Evolutionary conservation across 164 flowering plant species (phyloP).

Genomic region (Umbilicus rupestris): DNA sequence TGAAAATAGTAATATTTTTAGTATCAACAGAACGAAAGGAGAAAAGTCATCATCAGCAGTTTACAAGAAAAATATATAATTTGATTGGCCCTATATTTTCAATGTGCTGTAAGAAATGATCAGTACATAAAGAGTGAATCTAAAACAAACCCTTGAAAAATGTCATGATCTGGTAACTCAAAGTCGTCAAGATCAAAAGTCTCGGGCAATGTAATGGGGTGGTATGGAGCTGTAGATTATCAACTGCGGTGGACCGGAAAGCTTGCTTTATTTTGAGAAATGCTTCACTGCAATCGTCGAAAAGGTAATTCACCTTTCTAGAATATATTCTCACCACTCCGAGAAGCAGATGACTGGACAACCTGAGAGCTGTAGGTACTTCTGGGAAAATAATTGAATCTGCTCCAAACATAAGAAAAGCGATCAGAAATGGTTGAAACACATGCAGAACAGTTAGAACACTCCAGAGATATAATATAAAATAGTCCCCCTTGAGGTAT

Average conservation of each 20-base stretch:
- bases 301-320: constrained; percentile 93
- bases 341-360: constrained; percentile 95
- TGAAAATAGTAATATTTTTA: too few species aligned
- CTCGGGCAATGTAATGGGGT: constrained; percentile 95
- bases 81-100: neutral
- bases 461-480: too few species aligned
- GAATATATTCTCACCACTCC: constrained; percentile 99
- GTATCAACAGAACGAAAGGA: neutral
- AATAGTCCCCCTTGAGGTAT: too few species aligned
- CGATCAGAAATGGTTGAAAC: neutral
- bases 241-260: constrained; percentile 94
- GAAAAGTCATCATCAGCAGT: neutral
- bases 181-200: constrained; percentile 99
- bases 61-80: neutral
- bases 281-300: constrained; percentile 99
- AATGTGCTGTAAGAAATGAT: neutral
- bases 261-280: constrained; percentile 96
- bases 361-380: constrained; percentile 88
- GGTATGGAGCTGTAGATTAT: constrained; percentile 97
- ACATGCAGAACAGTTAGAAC: neutral
- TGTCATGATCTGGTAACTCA: constrained; percentile 86
- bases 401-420: constrained; percentile 18
- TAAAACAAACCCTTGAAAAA: constrained; percentile 74
- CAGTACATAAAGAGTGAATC: neutral
- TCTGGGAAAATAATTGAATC: constrained; percentile 95